phyloP scores from a whole-genome alignment of 108 stramenopile genomes.

The Skeletonema tropicum region DNA sequence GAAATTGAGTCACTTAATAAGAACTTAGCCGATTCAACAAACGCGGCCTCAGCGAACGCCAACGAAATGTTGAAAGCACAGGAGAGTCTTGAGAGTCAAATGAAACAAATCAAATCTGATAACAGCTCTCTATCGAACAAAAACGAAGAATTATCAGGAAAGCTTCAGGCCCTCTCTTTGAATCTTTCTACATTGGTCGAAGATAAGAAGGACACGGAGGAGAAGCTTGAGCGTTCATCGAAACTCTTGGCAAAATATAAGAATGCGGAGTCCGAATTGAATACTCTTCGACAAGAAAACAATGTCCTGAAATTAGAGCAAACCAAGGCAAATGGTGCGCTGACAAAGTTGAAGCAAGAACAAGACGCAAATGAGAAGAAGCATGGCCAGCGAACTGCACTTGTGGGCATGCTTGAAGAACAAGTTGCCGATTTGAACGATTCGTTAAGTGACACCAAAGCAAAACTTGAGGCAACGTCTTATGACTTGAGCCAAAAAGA shows the following conservation, averaged over 20 bases:
- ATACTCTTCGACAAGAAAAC: conserved; percentile 66
- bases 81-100: conserved; percentile 35
- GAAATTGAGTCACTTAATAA: conserved; percentile 53
- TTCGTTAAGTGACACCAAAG: conserved; percentile 70
- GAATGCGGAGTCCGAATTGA: conserved; percentile 66
- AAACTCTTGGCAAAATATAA: conserved; percentile 65
- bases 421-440: conserved; percentile 86
- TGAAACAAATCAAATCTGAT: conserved; percentile 50
- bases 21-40: conserved; percentile 48
- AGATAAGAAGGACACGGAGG: conserved; percentile 70
- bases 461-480: conserved; percentile 75
- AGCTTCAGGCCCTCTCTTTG: conserved; percentile 59
- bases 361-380: conserved; percentile 78
- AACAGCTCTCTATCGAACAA: conserved; percentile 50
- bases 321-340: conserved; percentile 72
- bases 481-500: conserved; percentile 82
- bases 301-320: conserved; percentile 80
- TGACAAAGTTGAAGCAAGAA: conserved; percentile 78
- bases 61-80: conserved; percentile 59
- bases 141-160: conserved; percentile 77
- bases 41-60: conserved; percentile 49
- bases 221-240: conserved; percentile 56
- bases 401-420: conserved; percentile 88
- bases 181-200: conserved; percentile 74
- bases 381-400: conserved; percentile 87